Conservation (phyloP, 2,329 filamentous ascomycete genomes). For the Dactylellina cionopaga region DNA sequence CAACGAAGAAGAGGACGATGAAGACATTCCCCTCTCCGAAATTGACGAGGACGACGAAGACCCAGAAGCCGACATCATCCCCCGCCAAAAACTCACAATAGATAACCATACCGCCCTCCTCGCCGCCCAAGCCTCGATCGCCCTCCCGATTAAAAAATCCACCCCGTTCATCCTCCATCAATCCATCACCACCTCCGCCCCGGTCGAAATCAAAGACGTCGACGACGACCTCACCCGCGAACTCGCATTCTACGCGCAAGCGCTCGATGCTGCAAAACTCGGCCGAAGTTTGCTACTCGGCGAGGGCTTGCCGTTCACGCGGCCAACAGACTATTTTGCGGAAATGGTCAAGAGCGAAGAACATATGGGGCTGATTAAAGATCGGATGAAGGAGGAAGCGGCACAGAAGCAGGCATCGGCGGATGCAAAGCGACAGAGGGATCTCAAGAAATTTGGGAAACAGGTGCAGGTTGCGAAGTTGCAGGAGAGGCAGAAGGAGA, state of each 20-base stretch:
- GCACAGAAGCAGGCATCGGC: constrained; percentile 89
- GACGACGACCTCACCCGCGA: constrained; percentile 93
- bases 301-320: constrained; percentile 84
- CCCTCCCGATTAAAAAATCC: constrained; percentile 71
- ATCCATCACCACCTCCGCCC: constrained; percentile 73
- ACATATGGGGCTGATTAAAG: constrained; percentile 96
- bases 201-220: constrained; percentile 80
- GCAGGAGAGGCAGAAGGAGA: constrained; percentile 91
- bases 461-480: constrained; percentile 95
- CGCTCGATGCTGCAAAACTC: constrained; percentile 77
- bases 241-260: constrained; percentile 91
- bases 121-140: constrained; percentile 80
- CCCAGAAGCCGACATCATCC: constrained; percentile 82
- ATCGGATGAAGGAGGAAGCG: constrained; percentile 90
- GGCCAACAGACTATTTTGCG: constrained; percentile 94
- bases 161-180: constrained; percentile 87
- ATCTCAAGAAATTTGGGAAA: constrained; percentile 99
- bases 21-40: constrained; percentile 89
- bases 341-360: constrained; percentile 99
- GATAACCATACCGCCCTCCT: constrained; percentile 93
- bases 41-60: constrained; percentile 73
- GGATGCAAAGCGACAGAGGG: constrained; percentile 89
- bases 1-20: constrained; percentile 78
- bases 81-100: constrained; percentile 92
- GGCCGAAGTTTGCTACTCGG: constrained; percentile 79